Base-by-base conservation (phyloP, 805 yeast species). In the Dipodascus geniculatus region DNA sequence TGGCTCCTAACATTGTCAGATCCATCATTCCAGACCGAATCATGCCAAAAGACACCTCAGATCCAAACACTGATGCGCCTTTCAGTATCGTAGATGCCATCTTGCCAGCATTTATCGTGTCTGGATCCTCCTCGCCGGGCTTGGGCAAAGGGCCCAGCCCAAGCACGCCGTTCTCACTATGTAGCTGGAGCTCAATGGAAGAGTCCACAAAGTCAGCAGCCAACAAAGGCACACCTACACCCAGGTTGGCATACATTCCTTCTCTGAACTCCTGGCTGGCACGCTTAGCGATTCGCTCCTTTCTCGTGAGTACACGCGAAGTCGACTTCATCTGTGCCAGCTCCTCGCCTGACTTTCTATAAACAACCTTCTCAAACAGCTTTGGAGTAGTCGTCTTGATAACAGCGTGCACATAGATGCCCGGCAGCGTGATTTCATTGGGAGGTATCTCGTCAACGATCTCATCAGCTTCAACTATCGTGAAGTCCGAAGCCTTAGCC, bases 201-300 rank as follows among this genome's bases (percentile, higher is more conserved):
- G 57, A 56, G 14, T 73, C 70, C 35, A 75, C 60, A 59, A 63
- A 74, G 54, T 61, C 68, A 11, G 78, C 76, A 3, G 77, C 74
- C 53, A 76, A 61, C 1, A 78, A 75, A 3, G 79, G 80, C 68
- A 76, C 66, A n/a, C 80, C 80, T 19, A 75, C 73, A 16, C 80
- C 80, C 48, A 75, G 64, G 57, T 76, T 76, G 53, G 72, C 78
- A 50, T 68, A 71, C 54, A 65, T 60, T 11, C 78, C 77, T 56
- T 71, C 68, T 28, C 61, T 58, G 58, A 76, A 74, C 61, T 76
- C 80, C 60, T 70, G 63, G 1, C 79, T 72, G 1, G 76, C 77
- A 28, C 80, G 67, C 52, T 63, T 64, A 24, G 73, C 74, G 54
- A 76, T 75, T 51, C 65, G 62, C 24, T 60, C 65, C 49, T 73